These are phyloP conservation scores for Actinomortierella wolfii DNA, from an alignment of 371 early-diverging fungal species.

Conservation along the genomic window DNA sequence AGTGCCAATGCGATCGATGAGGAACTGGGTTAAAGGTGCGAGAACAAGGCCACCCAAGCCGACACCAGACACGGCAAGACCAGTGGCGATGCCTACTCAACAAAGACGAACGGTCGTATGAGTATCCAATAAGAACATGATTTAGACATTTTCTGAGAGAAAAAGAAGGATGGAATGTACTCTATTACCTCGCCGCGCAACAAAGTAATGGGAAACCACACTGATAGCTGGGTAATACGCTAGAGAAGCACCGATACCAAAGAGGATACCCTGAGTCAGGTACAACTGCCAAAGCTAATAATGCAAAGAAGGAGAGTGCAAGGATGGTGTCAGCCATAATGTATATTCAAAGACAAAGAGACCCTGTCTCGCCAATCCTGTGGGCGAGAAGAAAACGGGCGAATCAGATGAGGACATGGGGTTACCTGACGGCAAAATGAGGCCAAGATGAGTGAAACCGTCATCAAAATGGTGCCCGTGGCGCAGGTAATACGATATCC, in stretches of 20 bases:
- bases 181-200: conserved; percentile 57
- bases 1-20: conserved; percentile 21
- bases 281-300: conserved; percentile 69
- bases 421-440: conserved; percentile 34
- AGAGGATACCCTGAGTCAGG: conserved; percentile 71
- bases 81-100: conserved; percentile 66
- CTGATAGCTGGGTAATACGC: conserved; percentile 57
- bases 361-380: no score
- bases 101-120: no score
- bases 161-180: no score
- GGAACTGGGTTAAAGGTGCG: conserved; percentile 28
- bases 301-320: no score
- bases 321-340: no score
- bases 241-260: conserved; percentile 68
- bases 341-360: no score
- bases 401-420: no score
- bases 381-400: no score
- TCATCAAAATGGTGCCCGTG: conserved; percentile 24
- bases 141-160: no score
- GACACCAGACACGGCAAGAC: conserved; percentile 64
- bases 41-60: conserved; percentile 65
- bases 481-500: conserved; percentile 29
- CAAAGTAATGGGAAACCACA: conserved; percentile 64
- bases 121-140: no score
- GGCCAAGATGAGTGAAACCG: conserved; percentile 24